phyloP scores from a whole-genome alignment of 331 rosid species.

The Pyrus hybrid region DNA sequence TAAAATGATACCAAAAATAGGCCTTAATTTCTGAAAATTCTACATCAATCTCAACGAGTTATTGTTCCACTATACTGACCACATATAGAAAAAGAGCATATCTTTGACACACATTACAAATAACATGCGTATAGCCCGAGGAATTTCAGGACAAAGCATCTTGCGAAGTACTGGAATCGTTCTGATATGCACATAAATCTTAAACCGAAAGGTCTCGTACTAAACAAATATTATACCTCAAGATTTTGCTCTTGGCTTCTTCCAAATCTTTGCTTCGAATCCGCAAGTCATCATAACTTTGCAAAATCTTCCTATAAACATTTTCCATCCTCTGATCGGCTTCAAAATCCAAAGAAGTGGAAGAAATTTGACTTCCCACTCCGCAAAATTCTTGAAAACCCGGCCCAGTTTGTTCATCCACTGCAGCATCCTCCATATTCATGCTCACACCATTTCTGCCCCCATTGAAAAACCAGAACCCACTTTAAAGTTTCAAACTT shows the following conservation, averaged over 20 bases:
- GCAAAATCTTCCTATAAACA: slow-evolving; percentile 32
- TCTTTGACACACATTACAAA: not conserved
- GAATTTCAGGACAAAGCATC: not conserved
- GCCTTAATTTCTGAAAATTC: not conserved
- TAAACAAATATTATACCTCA: slow-evolving; percentile 33
- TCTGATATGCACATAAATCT: not conserved
- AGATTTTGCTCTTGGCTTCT: slow-evolving; percentile 43
- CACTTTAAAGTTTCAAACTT: slow-evolving; percentile 2
- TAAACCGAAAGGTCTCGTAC: not conserved
- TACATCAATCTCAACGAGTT: not conserved
- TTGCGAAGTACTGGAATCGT: not conserved
- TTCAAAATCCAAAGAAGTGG: slow-evolving; percentile 24
- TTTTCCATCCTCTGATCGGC: slow-evolving; percentile 19
- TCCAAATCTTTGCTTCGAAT: slow-evolving; percentile 30
- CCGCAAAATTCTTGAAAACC: slow-evolving; percentile 6
- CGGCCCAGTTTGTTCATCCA: slow-evolving; percentile 11
- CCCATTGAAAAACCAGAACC: slow-evolving; percentile 22
- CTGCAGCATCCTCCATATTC: slow-evolving; percentile 26
- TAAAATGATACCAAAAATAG: not conserved
- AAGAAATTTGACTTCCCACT: slow-evolving; percentile 11
- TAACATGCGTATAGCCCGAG: not conserved
- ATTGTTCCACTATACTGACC: not conserved
- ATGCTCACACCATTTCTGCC: slow-evolving; percentile 31
- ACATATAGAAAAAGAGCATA: not conserved
- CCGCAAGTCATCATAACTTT: slow-evolving; percentile 32